Percentiles rank a stretch among this genome's conserved stretches.
These are phyloP conservation scores for Heliosperma pusillum DNA, from an alignment of 148 eudicot genomes.

Conservation along the genomic window DNA sequence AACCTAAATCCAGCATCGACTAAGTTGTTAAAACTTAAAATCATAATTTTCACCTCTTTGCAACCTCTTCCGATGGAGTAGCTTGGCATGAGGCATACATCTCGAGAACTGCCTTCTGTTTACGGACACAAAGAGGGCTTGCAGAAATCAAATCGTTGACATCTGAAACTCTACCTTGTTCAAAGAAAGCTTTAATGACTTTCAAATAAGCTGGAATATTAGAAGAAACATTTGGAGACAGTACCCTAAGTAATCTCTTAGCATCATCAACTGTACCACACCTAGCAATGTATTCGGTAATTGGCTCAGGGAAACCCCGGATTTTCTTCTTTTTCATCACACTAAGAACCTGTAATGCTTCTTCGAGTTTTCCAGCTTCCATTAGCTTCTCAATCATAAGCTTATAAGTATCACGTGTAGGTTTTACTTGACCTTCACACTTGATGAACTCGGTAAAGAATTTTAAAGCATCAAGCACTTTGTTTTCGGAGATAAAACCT, in stretches of 20 bases:
- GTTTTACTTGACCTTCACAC: slow-evolving; percentile 23
- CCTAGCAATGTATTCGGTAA: slow-evolving; percentile 51
- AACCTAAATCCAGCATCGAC: no score
- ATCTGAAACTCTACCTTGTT: slow-evolving; percentile 65
- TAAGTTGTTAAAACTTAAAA: no score
- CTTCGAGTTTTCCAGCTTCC: slow-evolving; percentile 51
- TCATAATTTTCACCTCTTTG: not conserved
- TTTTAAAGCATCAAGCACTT: no score
- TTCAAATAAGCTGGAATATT: slow-evolving; percentile 48
- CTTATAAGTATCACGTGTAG: slow-evolving; percentile 74
- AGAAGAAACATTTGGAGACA: slow-evolving; percentile 39
- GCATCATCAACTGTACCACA: slow-evolving; percentile 69
- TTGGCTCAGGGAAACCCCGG: slow-evolving; percentile 57
- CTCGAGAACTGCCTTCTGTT: slow-evolving; percentile 34
- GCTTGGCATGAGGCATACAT: slow-evolving; percentile 53
- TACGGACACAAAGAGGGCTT: slow-evolving; percentile 63
- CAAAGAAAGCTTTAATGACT: slow-evolving; percentile 46
- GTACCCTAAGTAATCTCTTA: slow-evolving; percentile 43
- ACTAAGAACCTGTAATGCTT: slow-evolving; percentile 53
- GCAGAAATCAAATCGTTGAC: slow-evolving; percentile 64
- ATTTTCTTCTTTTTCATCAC: slow-evolving; percentile 62
- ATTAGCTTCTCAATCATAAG: slow-evolving; percentile 55
- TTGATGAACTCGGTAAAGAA: no score
- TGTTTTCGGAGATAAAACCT: no score
- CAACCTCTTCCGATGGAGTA: not conserved